A percentile compares a stretch with the other conserved stretches of the same genome.
Conservation (phyloP, 2,329 filamentous ascomycete species). For the Penicillium sp. region DNA sequence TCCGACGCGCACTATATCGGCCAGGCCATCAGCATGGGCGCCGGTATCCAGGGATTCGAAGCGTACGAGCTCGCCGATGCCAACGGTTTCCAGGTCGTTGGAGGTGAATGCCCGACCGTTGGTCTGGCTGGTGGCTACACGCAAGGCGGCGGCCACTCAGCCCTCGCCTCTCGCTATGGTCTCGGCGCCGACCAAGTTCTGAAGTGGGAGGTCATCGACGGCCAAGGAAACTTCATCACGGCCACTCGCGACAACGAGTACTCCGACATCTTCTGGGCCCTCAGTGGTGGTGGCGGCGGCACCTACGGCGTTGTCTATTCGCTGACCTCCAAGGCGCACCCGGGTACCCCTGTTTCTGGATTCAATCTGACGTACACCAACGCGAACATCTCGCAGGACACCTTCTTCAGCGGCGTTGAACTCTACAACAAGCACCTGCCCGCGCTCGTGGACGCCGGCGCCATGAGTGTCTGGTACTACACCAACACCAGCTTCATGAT, state of each 20-base stretch:
- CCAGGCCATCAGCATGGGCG: conserved; percentile 52
- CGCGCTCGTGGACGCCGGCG: conserved; percentile 50
- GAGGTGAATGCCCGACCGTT: conserved; percentile 56
- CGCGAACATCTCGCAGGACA: conserved; percentile 37
- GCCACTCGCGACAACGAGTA: conserved; percentile 17
- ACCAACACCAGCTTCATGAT: conserved; percentile 52
- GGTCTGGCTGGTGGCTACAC: conserved; percentile 61
- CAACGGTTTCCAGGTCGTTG: conserved; percentile 52
- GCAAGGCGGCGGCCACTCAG: conserved; percentile 60
- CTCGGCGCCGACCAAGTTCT: conserved; percentile 61
- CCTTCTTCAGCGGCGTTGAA: conserved; percentile 51
- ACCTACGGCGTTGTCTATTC: conserved; percentile 59
- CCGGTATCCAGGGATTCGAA: conserved; percentile 54
- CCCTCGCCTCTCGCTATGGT: conserved; percentile 54
- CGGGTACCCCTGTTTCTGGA: conserved; percentile 44
- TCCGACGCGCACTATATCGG: conserved; percentile 47
- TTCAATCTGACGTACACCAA: conserved; percentile 45
- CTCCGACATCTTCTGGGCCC: conserved; percentile 23
- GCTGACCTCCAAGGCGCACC: conserved; percentile 54
- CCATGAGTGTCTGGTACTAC: conserved; percentile 51
- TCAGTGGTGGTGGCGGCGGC: conserved; percentile 42
- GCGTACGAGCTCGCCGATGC: conserved; percentile 48
- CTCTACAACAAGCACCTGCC: conserved; percentile 51
- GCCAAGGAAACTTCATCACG: conserved; percentile 21
- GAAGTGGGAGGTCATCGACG: conserved; percentile 57